Conservation (phyloP, 1,284 basidiomycete species). For the Thelephora terrestris region DNA sequence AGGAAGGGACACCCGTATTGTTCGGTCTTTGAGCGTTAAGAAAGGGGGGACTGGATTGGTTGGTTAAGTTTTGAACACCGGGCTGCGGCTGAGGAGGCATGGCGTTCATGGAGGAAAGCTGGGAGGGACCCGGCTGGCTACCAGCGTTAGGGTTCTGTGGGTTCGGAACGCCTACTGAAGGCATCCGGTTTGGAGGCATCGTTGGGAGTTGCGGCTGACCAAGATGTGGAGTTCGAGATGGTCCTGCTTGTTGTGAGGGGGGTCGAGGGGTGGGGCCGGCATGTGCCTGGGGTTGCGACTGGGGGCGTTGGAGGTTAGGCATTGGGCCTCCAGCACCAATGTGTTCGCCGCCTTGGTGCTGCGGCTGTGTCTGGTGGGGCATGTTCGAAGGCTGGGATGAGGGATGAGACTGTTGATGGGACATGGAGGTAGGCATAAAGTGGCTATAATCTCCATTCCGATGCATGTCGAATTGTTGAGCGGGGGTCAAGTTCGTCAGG, state of each 20-base stretch:
- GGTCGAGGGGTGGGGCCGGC: conserved; percentile 5
- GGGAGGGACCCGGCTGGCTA: conserved; percentile 7
- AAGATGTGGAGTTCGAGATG: conserved; percentile 12
- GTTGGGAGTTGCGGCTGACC: conserved; percentile 12
- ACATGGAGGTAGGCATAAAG: conserved; percentile 17
- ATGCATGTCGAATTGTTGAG: conserved; percentile 47
- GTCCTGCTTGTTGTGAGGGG: conserved; percentile 11
- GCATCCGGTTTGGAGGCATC: conserved; percentile 12
- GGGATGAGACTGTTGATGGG: conserved; percentile 13
- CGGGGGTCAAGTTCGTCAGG: conserved; percentile 32
- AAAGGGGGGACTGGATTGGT: conserved; percentile 11
- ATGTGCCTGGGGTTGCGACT: conserved; percentile 16
- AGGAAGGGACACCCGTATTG: neutral
- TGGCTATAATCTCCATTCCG: conserved; percentile 21
- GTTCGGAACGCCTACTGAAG: neutral
- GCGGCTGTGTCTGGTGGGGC: conserved; percentile 24
- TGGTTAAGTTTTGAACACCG: conserved; percentile 11
- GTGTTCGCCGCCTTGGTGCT: conserved; percentile 5
- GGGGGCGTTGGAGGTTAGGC: conserved; percentile 16
- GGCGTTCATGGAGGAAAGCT: conserved; percentile 8
- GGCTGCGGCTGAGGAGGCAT: conserved; percentile 17
- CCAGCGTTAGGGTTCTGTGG: neutral
- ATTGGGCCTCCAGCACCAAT: neutral
- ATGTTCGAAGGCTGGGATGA: conserved; percentile 29
- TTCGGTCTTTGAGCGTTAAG: neutral